These are phyloP conservation scores for Aureobasidium sp. DNA, from an alignment of 2,329 filamentous ascomycete genomes.

Conservation along the genomic window DNA sequence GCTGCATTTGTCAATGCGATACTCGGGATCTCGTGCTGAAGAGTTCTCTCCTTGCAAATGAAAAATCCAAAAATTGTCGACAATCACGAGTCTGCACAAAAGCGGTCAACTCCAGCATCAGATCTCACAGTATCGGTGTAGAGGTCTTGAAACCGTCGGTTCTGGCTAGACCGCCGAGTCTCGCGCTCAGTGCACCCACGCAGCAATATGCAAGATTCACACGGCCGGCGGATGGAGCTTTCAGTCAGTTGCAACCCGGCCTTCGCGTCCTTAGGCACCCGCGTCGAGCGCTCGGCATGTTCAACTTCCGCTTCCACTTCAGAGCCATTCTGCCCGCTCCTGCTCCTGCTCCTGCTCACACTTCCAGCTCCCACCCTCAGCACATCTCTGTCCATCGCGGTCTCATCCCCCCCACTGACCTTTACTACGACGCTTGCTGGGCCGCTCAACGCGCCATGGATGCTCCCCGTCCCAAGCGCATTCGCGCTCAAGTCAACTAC, in stretches of 20 bases:
- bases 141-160: not conserved
- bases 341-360: too few species aligned
- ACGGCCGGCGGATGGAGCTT: not conserved
- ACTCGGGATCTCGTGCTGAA: too few species aligned
- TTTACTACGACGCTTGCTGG: not conserved
- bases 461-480: not conserved
- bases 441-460: not conserved
- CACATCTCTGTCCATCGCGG: not conserved
- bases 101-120: not conserved
- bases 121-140: not conserved
- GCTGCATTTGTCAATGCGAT: too few species aligned
- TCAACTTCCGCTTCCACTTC: not conserved
- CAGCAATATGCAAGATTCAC: not conserved
- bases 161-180: constrained; percentile 9
- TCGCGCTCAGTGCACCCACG: not conserved
- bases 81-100: too few species aligned
- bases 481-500: not conserved
- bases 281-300: not conserved
- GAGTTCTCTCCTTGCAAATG: too few species aligned
- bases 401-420: not conserved
- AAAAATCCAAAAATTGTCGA: too few species aligned
- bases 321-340: too few species aligned
- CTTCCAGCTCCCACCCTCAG: not conserved
- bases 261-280: not conserved
- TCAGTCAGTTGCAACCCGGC: not conserved